A percentile compares a stretch with the other conserved stretches of the same genome.
phyloP scores from a whole-genome alignment of 2,329 filamentous ascomycete genomes.

The Penicillium hesseltinei region DNA sequence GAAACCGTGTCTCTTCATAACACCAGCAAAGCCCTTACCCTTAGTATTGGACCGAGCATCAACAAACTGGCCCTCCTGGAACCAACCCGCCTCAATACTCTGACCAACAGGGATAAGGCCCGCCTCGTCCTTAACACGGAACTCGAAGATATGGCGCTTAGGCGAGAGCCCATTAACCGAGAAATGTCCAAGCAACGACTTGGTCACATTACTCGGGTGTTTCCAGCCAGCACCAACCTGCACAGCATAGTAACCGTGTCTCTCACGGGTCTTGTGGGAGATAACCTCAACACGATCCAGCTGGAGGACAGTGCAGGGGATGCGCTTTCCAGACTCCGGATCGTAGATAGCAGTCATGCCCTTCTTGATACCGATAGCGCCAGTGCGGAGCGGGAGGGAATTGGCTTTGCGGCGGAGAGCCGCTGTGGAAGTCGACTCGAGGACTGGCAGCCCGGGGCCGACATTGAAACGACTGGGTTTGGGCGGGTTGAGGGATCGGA shows the following conservation, averaged over 20 bases:
- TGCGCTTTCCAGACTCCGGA: slow-evolving; percentile 68
- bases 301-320: slow-evolving; percentile 87
- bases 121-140: slow-evolving; percentile 70
- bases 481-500: slow-evolving; percentile 58
- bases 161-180: slow-evolving; percentile 76
- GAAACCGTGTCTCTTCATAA: slow-evolving; percentile 96
- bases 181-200: slow-evolving; percentile 84
- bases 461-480: slow-evolving; percentile 55
- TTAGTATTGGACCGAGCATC: slow-evolving; percentile 76
- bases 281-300: slow-evolving; percentile 90
- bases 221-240: slow-evolving; percentile 80
- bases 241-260: slow-evolving; percentile 90
- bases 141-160: slow-evolving; percentile 81
- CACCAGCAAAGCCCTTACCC: slow-evolving; percentile 93
- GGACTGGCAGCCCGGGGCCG: slow-evolving; percentile 49
- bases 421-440: slow-evolving; percentile 57
- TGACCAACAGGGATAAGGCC: slow-evolving; percentile 76
- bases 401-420: slow-evolving; percentile 59
- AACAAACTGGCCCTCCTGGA: slow-evolving; percentile 83
- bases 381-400: slow-evolving; percentile 67
- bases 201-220: slow-evolving; percentile 71
- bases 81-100: slow-evolving; percentile 82
- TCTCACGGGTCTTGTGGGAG: slow-evolving; percentile 74
- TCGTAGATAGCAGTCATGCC: slow-evolving; percentile 94
- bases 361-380: slow-evolving; percentile 83